These are phyloP conservation scores for Neonothopanus nambi DNA, from an alignment of 1,284 basidiomycete species.

Conservation along the genomic window DNA sequence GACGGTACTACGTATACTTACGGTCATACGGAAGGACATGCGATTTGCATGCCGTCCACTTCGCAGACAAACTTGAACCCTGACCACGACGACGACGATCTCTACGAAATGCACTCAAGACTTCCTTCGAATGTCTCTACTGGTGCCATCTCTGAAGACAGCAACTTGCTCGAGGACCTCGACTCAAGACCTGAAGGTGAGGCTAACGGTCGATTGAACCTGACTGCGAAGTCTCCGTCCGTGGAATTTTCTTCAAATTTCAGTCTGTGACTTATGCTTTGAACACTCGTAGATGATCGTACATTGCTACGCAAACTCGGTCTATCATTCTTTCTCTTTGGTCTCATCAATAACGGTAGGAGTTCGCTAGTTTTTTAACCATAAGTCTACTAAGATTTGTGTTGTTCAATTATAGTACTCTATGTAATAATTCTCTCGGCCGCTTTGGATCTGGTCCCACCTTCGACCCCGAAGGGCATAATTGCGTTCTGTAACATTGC, in stretches of 20 bases:
- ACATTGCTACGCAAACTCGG: slow-evolving; percentile 41
- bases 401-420: slow-evolving; percentile 55
- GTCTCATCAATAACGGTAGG: slow-evolving; percentile 60
- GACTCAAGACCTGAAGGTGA: slow-evolving; percentile 16
- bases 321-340: slow-evolving; percentile 60
- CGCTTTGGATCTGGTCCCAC: slow-evolving; percentile 91
- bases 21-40: neutral
- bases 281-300: slow-evolving; percentile 8
- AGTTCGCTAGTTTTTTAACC: neutral
- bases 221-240: slow-evolving; percentile 3
- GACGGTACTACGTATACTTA: too few relatives aligned
- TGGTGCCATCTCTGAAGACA: slow-evolving; percentile 8
- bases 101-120: slow-evolving; percentile 22
- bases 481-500: slow-evolving; percentile 92
- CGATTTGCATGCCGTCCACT: slow-evolving; percentile 2
- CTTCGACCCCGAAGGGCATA: slow-evolving; percentile 89
- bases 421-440: slow-evolving; percentile 97
- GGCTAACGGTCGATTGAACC: slow-evolving; percentile 10
- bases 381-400: neutral
- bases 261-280: neutral
- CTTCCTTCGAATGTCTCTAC: slow-evolving; percentile 8
- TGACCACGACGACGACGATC: neutral
- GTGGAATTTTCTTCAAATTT: neutral
- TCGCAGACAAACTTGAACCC: neutral
- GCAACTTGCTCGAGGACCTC: slow-evolving; percentile 3